A percentile compares a stretch with the other conserved stretches of the same genome.
Evolutionary conservation across 2,329 filamentous ascomycete species (phyloP).

Genomic region (Arachnomyces sp.): DNA sequence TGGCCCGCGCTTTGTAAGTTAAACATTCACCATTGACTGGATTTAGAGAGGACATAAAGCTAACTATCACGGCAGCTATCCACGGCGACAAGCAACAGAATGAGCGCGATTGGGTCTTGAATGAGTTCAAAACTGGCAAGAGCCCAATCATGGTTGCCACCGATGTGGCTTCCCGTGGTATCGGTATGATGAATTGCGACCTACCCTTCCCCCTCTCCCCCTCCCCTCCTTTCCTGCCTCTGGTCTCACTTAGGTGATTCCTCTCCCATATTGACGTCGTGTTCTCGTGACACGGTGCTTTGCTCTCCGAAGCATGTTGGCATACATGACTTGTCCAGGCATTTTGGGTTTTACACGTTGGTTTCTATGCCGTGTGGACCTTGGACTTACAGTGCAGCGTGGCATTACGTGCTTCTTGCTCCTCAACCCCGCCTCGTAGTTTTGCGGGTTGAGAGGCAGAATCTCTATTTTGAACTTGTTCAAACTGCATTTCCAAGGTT

Average conservation of each 20-base stretch:
- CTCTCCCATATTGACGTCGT: constrained; percentile 47
- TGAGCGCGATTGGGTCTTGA: constrained; percentile 98
- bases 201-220: constrained; percentile 27
- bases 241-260: constrained; percentile 24
- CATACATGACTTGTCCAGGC: constrained; percentile 87
- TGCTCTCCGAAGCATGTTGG: constrained; percentile 86
- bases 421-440: constrained; percentile 62
- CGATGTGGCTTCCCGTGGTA: constrained; percentile 99
- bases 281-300: constrained; percentile 65
- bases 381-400: constrained; percentile 75
- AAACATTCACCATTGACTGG: constrained; percentile 5
- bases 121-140: constrained; percentile 99
- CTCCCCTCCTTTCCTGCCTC: constrained; percentile 23
- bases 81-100: constrained; percentile 99
- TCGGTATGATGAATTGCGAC: constrained; percentile 83
- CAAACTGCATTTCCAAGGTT: constrained; percentile 70
- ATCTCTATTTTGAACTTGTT: constrained; percentile 71
- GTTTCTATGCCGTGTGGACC: constrained; percentile 75
- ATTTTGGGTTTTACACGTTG: constrained; percentile 66
- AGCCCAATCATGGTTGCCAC: constrained; percentile 99
- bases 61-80: constrained; percentile 59
- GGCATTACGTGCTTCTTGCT: constrained; percentile 66
- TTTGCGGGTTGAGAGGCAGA: constrained; percentile 65
- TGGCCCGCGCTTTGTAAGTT: constrained; percentile 94
- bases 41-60: constrained; percentile 21